Base-by-base conservation (phyloP, 2,329 filamentous ascomycete genomes). In the Diaporthe sp. region DNA sequence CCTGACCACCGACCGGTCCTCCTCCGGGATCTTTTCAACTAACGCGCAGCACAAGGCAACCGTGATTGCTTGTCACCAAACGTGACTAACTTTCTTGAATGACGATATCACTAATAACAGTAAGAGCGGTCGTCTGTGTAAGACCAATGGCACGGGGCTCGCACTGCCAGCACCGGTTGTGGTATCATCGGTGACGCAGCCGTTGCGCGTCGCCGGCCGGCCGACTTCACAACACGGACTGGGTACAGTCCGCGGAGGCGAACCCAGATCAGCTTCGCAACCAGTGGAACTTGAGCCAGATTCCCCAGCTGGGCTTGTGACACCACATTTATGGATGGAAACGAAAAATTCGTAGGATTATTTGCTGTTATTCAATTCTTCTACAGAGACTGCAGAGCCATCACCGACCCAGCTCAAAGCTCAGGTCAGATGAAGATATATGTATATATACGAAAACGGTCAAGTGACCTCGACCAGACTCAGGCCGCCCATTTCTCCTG, bases 391-490 rank as follows among this genome's bases (percentile, higher is more conserved):
- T 69, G 65, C 4, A 25, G 49, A 53, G 42, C 25, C 31, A 42
- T 19, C 46, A 55, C 13, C 65, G 28, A n/a, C 46, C 46, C n/a
- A 69, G 65, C 65, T 69, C n/a, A 31, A 42, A 25, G 71, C 58
- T 28, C 53, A 49, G 71, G 34, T 42, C 22, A 62, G 71, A 37
- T 73, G 58, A 15, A 22, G 39, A 12, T 62, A 72, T 31, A 65
- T 62, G 37, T 65, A 57, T 44, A 65, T 65, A 61, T 25, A 68
- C 25, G 71, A 49, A 65, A 73, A 46, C 13, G 71, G 71, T 65
- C 46, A 65, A 65, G 34, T 65, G 71, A 55, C 58, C 46, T 31
- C 15, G 58, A 53, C 46, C 37, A 57, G 2, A 65, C 34, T 42
- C 46, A 39, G 70, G 70, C 19, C 70, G 70, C 28, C 28, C 57